Conservation (phyloP, 306 rosid genomes). For the Acmispon strigosus region DNA sequence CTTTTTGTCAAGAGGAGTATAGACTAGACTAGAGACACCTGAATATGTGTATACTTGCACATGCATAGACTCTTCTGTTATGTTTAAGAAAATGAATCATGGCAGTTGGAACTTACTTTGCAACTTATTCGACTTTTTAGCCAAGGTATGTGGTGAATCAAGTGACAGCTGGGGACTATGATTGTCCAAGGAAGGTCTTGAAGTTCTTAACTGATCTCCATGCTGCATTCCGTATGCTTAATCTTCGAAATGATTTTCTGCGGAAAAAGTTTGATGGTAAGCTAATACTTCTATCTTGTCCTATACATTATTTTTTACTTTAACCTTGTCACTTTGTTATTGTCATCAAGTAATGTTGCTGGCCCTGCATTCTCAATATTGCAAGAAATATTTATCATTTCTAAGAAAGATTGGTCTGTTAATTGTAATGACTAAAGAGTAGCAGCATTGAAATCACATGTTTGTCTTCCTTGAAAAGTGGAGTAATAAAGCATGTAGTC, state of each 20-base stretch:
- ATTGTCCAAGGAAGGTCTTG: slow-evolving; percentile 85
- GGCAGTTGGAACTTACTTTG: slow-evolving; percentile 9
- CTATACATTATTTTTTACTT: background rate
- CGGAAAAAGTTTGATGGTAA: slow-evolving; percentile 94
- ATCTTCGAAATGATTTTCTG: slow-evolving; percentile 89
- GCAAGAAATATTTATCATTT: background rate
- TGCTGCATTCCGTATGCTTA: slow-evolving; percentile 89
- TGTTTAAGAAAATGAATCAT: background rate
- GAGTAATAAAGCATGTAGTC: background rate
- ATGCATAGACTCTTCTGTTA: background rate
- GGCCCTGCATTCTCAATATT: background rate
- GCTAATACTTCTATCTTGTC: background rate
- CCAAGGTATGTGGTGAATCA: slow-evolving; percentile 97
- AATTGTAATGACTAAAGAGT: background rate
- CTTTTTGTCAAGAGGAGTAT: background rate
- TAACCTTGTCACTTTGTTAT: background rate
- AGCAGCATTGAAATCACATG: background rate
- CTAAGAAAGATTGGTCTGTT: background rate
- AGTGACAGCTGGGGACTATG: slow-evolving; percentile 92
- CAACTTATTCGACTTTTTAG: slow-evolving; percentile 39
- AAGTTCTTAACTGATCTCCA: slow-evolving; percentile 89
- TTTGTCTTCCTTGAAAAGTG: background rate
- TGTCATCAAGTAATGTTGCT: background rate
- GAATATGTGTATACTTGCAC: background rate
- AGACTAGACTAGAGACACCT: background rate